A percentile compares a stretch with the other conserved stretches of the same genome.
Conservation (phyloP, 1,284 basidiomycete species). For the Pyrrhoderma noxium region DNA sequence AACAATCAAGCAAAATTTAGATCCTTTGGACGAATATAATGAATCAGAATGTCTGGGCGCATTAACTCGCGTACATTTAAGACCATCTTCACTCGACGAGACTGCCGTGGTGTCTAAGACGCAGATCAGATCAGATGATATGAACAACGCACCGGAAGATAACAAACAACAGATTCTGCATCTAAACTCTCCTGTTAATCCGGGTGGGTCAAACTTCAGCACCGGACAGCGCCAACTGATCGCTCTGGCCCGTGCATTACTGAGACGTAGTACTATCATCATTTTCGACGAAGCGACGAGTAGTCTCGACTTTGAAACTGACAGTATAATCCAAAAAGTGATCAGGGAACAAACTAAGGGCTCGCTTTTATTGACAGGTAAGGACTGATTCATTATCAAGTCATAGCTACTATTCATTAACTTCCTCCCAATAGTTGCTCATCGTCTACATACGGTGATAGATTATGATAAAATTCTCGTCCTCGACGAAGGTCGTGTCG, state of each 20-base stretch:
- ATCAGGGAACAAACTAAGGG: conserved; percentile 10
- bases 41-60: conserved; percentile 26
- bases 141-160: not conserved
- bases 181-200: conserved; percentile 6
- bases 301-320: conserved; percentile 13
- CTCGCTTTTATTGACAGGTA: conserved; percentile 16
- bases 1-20: conserved; percentile 22
- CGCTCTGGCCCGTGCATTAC: conserved; percentile 35
- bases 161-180: not conserved
- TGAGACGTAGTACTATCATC: conserved; percentile 25
- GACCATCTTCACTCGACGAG: conserved; percentile 25
- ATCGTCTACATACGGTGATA: conserved; percentile 31
- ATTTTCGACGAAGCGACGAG: conserved; percentile 30
- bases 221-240: conserved; percentile 28
- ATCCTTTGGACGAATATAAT: conserved; percentile 39
- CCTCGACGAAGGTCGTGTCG: conserved; percentile 16
- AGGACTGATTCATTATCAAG: conserved; percentile 19
- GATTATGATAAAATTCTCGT: conserved; percentile 28
- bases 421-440: conserved; percentile 29
- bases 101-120: not conserved
- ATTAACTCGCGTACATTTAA: conserved; percentile 44
- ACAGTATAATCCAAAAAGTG: conserved; percentile 25
- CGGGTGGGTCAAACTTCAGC: conserved; percentile 12
- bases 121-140: not conserved
- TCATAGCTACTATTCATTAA: conserved; percentile 25